These are phyloP conservation scores for Cercospora janseana DNA, from an alignment of 2,329 filamentous ascomycete genomes.

Conservation along the genomic window DNA sequence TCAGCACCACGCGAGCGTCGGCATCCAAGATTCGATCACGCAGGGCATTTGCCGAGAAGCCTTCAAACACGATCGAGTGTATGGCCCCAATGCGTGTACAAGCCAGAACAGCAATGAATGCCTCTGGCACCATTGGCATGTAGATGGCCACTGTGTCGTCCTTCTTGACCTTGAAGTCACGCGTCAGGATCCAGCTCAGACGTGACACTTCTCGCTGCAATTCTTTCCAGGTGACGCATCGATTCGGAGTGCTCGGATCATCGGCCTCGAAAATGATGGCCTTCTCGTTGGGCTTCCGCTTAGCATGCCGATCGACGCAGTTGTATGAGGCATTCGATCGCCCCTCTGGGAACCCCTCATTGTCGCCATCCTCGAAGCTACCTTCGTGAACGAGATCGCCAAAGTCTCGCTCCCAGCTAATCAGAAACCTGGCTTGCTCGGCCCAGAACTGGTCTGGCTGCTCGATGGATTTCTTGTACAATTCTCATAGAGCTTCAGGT, in stretches of 20 bases:
- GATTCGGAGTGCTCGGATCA: slow-evolving; percentile 84
- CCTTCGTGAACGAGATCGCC: slow-evolving; percentile 89
- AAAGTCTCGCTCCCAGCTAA: slow-evolving; percentile 86
- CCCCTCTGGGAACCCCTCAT: background rate
- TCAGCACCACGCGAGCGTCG: slow-evolving; percentile 86
- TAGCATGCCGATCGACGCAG: slow-evolving; percentile 80
- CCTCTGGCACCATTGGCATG: slow-evolving; percentile 95
- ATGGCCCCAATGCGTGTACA: slow-evolving; percentile 87
- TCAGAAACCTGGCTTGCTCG: slow-evolving; percentile 74
- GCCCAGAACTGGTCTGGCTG: slow-evolving; percentile 87
- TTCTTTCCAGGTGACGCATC: slow-evolving; percentile 60
- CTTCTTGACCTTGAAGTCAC: too few relatives aligned
- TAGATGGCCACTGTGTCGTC: background rate
- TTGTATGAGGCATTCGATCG: background rate
- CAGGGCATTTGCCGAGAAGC: slow-evolving; percentile 91
- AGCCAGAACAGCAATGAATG: slow-evolving; percentile 81
- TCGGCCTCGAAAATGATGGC: slow-evolving; percentile 99
- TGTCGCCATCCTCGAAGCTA: slow-evolving; percentile 70
- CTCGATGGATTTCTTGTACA: slow-evolving; percentile 78
- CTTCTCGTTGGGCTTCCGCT: slow-evolving; percentile 84
- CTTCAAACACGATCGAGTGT: slow-evolving; percentile 94
- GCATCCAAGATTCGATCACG: slow-evolving; percentile 89
- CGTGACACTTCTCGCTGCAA: background rate
- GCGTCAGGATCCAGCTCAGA: background rate
- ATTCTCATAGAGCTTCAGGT: slow-evolving; percentile 18